Percentiles rank a stretch among this genome's conserved stretches.
These are phyloP conservation scores for Kernera saxatilis DNA, from an alignment of 345 rosid species.

Conservation along the genomic window DNA sequence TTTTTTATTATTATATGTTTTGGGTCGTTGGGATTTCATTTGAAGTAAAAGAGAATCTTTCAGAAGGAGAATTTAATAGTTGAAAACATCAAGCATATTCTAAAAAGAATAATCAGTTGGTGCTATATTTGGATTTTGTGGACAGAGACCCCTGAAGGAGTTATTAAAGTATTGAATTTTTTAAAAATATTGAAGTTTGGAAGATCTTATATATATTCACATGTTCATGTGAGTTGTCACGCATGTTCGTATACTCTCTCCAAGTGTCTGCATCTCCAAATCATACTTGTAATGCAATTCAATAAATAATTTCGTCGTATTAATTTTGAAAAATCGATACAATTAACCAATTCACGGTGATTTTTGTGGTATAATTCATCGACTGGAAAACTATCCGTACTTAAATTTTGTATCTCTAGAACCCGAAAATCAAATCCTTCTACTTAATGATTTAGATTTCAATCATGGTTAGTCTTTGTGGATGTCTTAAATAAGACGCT, in stretches of 20 bases:
- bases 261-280: constrained; percentile 15
- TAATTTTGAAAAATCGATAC: not conserved
- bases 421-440: too few relatives aligned
- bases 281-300: constrained; percentile 7
- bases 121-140: not conserved
- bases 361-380: too few relatives aligned
- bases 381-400: too few relatives aligned
- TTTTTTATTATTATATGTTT: not conserved
- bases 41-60: not conserved
- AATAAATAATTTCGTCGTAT: not conserved
- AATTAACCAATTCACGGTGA: too few relatives aligned
- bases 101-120: not conserved
- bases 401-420: too few relatives aligned
- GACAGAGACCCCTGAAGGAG: constrained; percentile 9
- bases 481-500: too few relatives aligned
- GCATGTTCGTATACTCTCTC: constrained; percentile 12
- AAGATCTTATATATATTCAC: constrained; percentile 21
- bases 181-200: constrained; percentile 11
- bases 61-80: not conserved
- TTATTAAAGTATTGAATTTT: not conserved
- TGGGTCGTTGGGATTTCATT: not conserved
- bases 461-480: too few relatives aligned
- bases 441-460: too few relatives aligned
- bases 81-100: not conserved
- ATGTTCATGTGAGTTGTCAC: constrained; percentile 28